Percentiles rank a stretch among this genome's conserved stretches.
Conservation (phyloP, 78 protist species). For the Dictyostelium intermedium region DNA sequence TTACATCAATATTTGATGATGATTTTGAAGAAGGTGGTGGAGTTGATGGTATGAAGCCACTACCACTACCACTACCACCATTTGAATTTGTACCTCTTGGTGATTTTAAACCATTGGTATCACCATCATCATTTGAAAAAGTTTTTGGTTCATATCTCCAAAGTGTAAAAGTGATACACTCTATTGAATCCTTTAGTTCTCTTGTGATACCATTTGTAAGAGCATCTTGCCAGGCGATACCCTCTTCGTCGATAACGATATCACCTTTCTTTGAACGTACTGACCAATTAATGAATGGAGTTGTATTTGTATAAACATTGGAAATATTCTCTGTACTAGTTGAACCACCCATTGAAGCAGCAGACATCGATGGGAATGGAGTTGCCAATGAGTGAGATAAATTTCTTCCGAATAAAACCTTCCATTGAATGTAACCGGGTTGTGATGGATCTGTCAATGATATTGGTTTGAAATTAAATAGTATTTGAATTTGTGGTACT, state of each 20-base stretch:
- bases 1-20: too few relatives aligned
- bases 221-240: slow-evolving; percentile 39
- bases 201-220: slow-evolving; percentile 19
- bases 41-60: not conserved
- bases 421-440: slow-evolving; percentile 61
- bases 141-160: slow-evolving; percentile 62
- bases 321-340: not conserved
- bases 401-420: slow-evolving; percentile 52
- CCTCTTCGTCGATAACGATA: slow-evolving; percentile 48
- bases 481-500: slow-evolving; percentile 62
- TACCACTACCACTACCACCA: not conserved
- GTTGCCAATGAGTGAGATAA: slow-evolving; percentile 5
- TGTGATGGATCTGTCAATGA: slow-evolving; percentile 43
- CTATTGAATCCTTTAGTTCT: slow-evolving; percentile 49
- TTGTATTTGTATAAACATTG: not conserved
- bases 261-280: slow-evolving; percentile 70
- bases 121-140: not conserved
- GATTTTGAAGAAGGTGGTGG: not conserved
- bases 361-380: not conserved
- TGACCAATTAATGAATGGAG: slow-evolving; percentile 57
- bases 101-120: not conserved
- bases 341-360: not conserved
- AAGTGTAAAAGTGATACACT: slow-evolving; percentile 36
- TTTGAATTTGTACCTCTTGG: not conserved
- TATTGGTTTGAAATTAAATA: slow-evolving; percentile 54